These are phyloP conservation scores for Quercus gilva DNA, from an alignment of 306 rosid species.

Conservation along the genomic window DNA sequence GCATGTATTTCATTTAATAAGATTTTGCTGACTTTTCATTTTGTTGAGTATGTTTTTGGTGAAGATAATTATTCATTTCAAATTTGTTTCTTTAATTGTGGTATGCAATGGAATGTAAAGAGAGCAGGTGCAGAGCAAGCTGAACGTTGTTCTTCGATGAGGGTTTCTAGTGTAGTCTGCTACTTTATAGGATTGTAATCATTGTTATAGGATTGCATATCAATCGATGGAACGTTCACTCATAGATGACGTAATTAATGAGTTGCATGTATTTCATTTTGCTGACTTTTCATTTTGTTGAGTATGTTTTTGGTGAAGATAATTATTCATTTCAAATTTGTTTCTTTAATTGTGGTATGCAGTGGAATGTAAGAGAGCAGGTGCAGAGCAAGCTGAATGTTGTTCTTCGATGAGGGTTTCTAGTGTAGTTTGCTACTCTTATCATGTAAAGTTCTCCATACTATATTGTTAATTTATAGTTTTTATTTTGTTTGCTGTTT, in stretches of 20 bases:
- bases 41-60: neutral
- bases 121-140: constrained; percentile 45
- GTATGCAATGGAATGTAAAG: constrained; percentile 55
- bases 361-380: constrained; percentile 59
- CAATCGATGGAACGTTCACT: constrained; percentile 77
- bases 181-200: constrained; percentile 30
- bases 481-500: no score
- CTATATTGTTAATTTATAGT: no score
- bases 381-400: constrained; percentile 48
- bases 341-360: constrained; percentile 15
- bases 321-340: neutral
- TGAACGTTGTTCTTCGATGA: constrained; percentile 52
- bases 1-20: constrained; percentile 35
- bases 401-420: constrained; percentile 38
- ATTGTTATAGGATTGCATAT: constrained; percentile 81
- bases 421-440: neutral
- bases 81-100: neutral
- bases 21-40: neutral
- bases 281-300: neutral
- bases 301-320: neutral
- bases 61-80: neutral
- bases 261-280: constrained; percentile 42
- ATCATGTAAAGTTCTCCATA: no score
- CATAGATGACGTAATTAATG: constrained; percentile 86
- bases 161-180: neutral